Evolutionary conservation across 352 stramenopile genomes (phyloP), one percentile per base, ranked within the genome.

Genomic region (Globisporangium spinosum): DNA sequence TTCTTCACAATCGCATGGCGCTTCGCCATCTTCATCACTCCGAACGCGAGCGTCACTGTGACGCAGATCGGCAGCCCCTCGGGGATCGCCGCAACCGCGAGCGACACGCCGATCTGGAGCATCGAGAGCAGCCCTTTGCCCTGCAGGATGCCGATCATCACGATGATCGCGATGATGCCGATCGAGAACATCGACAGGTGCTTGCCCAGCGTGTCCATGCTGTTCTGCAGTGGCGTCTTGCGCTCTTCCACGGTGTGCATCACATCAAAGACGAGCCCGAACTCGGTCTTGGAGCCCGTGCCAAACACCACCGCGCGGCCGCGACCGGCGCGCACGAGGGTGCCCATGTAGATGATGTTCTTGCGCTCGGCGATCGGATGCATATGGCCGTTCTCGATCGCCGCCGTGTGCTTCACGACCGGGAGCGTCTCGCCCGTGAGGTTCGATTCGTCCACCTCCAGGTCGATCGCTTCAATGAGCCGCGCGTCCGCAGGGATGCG

Each of bases 291-390:
- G 25, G 89, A 77, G 29, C 97, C 98, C n/a, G 96, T 98, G 17
- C 90, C 88, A 57, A 98, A 84, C 15, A 99, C 97, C 0, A 99
- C 75, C 10, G 94, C 97, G 64, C 89, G 83, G n/a, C 89, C 97
- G 25, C 93, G 83, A 4, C 98, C 98, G 17, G 79, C 81, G 38
- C 90, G 95, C 29, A 99, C 92, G 20, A 99, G 82, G 23, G 97
- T 99, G 32, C 97, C 97, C 85, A 98, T 98, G 83, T 99, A 99
- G 13, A 98, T 80, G 35, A 99, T 85, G 76, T 99, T 87, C 64
- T 93, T 93, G 25, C 85, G 79, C 59, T 95, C 87, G 7, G 87
- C 85, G 45, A 95, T 78, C 15, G 85, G 76, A 29, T 92, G 83
- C 53, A 79, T n/a, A 34, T 93, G 82, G 34, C 81, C 88, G 29